Evolutionary conservation across 495 filamentous ascomycete species (phyloP).

Genomic region (Aspergillus baeticus): DNA sequence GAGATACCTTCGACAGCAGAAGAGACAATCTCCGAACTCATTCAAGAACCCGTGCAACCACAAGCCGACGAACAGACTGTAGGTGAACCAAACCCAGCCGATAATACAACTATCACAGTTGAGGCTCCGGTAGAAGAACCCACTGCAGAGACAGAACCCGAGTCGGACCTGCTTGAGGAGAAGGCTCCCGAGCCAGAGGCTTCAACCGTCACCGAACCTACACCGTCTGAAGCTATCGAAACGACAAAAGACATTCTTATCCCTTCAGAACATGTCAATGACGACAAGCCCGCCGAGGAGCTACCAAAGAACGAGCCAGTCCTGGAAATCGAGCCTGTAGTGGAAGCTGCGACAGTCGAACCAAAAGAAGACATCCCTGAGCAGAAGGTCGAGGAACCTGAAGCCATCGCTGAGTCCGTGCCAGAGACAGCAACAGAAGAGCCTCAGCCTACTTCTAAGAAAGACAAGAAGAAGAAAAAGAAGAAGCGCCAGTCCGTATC

Average conservation of each 20-base stretch:
- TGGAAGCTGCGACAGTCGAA: not conserved
- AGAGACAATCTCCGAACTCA: not conserved
- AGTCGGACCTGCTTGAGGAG: not conserved
- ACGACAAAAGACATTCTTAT: not conserved
- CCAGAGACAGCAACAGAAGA: constrained; percentile 10
- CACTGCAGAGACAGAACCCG: not conserved
- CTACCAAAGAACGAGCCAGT: not conserved
- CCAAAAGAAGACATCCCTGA: not conserved
- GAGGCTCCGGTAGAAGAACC: constrained; percentile 5
- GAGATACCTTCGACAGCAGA: not conserved
- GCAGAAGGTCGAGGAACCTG: constrained; percentile 11
- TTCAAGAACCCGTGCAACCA: not conserved
- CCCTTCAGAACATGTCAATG: not conserved
- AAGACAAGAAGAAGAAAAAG: constrained; percentile 32
- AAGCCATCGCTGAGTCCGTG: not conserved
- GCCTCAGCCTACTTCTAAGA: constrained; percentile 16
- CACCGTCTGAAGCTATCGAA: not conserved
- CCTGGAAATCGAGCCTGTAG: not conserved
- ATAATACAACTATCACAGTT: not conserved
- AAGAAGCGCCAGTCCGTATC: constrained; percentile 32
- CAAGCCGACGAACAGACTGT: not conserved
- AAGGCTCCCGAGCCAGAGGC: not conserved
- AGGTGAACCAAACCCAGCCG: constrained; percentile 1
- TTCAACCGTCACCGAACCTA: not conserved
- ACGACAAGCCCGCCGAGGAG: constrained; percentile 4